Percentiles rank a stretch among this genome's conserved stretches.
These are phyloP conservation scores for Coleophoma cylindrospora DNA, from an alignment of 2,329 filamentous ascomycete species.

Conservation along the genomic window DNA sequence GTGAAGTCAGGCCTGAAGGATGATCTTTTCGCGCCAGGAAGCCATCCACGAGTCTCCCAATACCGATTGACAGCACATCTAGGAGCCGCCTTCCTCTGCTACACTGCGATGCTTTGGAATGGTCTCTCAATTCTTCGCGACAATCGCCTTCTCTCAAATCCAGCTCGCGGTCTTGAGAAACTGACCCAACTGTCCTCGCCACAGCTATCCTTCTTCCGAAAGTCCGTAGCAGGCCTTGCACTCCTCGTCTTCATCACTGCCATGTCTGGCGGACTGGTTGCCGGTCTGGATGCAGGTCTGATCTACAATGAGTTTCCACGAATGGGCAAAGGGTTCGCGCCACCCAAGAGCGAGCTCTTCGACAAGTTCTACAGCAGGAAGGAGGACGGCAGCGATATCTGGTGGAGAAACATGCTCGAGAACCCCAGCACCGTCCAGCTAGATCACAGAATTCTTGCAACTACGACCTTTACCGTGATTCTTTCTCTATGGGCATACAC, in stretches of 20 bases:
- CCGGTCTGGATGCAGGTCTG: slow-evolving; percentile 89
- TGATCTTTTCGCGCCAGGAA: slow-evolving; percentile 87
- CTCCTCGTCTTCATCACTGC: slow-evolving; percentile 81
- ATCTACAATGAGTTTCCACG: slow-evolving; percentile 99
- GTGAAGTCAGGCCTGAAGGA: slow-evolving; percentile 94
- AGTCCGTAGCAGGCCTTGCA: slow-evolving; percentile 65
- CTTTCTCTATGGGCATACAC: slow-evolving; percentile 78
- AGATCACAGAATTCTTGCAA: slow-evolving; percentile 89
- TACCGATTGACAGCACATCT: slow-evolving; percentile 90
- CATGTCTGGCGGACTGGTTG: slow-evolving; percentile 90
- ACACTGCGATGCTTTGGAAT: slow-evolving; percentile 89
- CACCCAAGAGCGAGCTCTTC: slow-evolving; percentile 78
- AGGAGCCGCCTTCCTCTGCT: slow-evolving; percentile 86
- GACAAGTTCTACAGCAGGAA: slow-evolving; percentile 79
- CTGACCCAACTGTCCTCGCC: slow-evolving; percentile 61
- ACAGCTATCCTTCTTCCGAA: slow-evolving; percentile 67
- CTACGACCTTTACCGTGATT: slow-evolving; percentile 79
- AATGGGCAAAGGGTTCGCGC: slow-evolving; percentile 83
- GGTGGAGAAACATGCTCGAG: slow-evolving; percentile 97
- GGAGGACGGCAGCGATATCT: slow-evolving; percentile 74
- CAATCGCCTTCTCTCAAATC: slow-evolving; percentile 63
- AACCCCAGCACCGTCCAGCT: slow-evolving; percentile 95
- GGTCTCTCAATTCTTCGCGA: slow-evolving; percentile 80
- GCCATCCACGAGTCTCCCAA: slow-evolving; percentile 88
- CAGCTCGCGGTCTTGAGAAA: slow-evolving; percentile 54